A percentile compares a stretch with the other conserved stretches of the same genome.
phyloP scores from a whole-genome alignment of 2,329 filamentous ascomycete species.

The Neophaeococcomyces aloes region DNA sequence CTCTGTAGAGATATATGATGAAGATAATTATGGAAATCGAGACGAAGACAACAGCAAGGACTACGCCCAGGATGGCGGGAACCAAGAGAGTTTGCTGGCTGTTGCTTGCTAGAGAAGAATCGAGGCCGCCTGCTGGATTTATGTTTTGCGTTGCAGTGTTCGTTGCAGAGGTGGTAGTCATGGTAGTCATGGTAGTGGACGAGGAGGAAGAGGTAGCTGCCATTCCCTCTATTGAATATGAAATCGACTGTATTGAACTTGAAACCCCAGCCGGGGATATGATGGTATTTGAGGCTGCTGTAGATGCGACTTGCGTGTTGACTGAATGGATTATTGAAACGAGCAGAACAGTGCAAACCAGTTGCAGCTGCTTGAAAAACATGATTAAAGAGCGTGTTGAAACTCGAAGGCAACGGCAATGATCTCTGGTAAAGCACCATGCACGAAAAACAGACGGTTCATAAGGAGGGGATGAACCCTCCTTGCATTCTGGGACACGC shows the following conservation, averaged over 20 bases:
- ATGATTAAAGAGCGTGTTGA: not conserved
- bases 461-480: not conserved
- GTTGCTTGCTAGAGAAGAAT: not conserved
- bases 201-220: not conserved
- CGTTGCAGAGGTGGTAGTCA: not conserved
- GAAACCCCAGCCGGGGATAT: slow-evolving; percentile 3
- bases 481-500: not conserved
- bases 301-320: slow-evolving; percentile 1
- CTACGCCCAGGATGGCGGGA: slow-evolving; percentile 4
- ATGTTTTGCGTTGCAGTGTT: not conserved
- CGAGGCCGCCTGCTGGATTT: not conserved
- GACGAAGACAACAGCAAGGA: not conserved
- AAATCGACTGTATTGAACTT: not conserved
- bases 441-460: not conserved
- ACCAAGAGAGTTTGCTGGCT: slow-evolving; percentile 1
- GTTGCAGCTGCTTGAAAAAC: slow-evolving; percentile 6
- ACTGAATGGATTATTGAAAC: slow-evolving; percentile 2
- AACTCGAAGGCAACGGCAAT: not conserved
- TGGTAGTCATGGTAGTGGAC: too few relatives aligned
- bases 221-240: slow-evolving; percentile 4
- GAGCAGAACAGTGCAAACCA: slow-evolving; percentile 4
- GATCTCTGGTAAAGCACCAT: not conserved
- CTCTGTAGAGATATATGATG: not conserved
- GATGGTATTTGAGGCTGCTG: slow-evolving; percentile 5
- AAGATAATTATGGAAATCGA: slow-evolving; percentile 3